Evolutionary conservation across 495 filamentous ascomycete species (phyloP).

Genomic region (Jackrogersella multiformis): DNA sequence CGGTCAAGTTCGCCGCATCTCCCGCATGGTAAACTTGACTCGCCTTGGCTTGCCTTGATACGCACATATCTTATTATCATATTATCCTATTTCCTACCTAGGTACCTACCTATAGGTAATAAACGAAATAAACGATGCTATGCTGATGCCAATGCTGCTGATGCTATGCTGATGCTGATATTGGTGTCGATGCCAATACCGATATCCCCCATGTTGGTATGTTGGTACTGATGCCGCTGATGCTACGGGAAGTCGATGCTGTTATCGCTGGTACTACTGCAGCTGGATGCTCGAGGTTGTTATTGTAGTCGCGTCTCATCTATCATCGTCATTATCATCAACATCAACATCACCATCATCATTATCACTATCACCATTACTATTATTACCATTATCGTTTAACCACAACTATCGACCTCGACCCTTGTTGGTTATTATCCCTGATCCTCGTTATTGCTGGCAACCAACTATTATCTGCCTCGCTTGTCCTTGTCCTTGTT

Average conservation of each 20-base stretch:
- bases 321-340: constrained; percentile 8
- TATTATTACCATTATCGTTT: not conserved
- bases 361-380: constrained; percentile 1
- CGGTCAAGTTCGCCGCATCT: constrained; percentile 44
- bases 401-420: not conserved
- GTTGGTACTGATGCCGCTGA: not conserved
- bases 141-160: constrained; percentile 14
- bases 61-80: not conserved
- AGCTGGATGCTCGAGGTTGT: constrained; percentile 19
- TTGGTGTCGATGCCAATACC: constrained; percentile 11
- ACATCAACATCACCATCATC: constrained; percentile 9
- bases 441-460: not conserved
- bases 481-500: not conserved
- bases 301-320: constrained; percentile 16
- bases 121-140: not conserved
- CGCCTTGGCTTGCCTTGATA: not conserved
- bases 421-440: too few species aligned
- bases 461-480: constrained; percentile 16
- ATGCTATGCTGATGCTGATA: constrained; percentile 14
- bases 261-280: not conserved
- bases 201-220: constrained; percentile 9
- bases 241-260: not conserved
- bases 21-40: constrained; percentile 31
- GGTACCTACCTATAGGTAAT: not conserved
- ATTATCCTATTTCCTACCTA: not conserved